Base-by-base conservation (phyloP, 2,329 filamentous ascomycete genomes). In the Cryphonectria naterciae region DNA sequence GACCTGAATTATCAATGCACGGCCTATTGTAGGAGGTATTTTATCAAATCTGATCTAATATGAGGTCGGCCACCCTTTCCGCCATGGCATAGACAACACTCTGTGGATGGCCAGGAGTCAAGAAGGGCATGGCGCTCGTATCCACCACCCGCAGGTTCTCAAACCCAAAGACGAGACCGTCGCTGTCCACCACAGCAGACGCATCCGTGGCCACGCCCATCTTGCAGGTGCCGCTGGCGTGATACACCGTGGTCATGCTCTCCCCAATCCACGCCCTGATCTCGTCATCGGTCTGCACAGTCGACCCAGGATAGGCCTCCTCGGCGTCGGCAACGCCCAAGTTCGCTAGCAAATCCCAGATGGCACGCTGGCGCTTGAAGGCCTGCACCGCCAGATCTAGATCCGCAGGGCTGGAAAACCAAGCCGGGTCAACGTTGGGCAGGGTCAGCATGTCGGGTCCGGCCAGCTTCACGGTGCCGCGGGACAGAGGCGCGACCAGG, bases 31-130 rank as follows among this genome's bases (percentile, higher is more conserved):
- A 25, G 49, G 15, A 0, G 49, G 11, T 13, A 54, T 54, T 54
- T n/a, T 13, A 25, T 54, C 49, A 54, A 10, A 19, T 17, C 28
- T 61, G 56, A 37, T 76, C 73, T 56, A 75, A 37, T 28, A 79
- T 75, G 74, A 78, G 75, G 3, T 69, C 60, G 64, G 81, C 77
- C 8, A 70, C 75, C 76, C 84, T 86, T 75, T 87, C 86, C 5
- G 79, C 85, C 73, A 86, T 77, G 76, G 84, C 85, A 75, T 87
- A 87, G 2, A 87, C 84, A 0, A 82, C 82, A 70, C 84, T 84
- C 74, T 87, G 84, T 52, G 85, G 82, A 11, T 85, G 80, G 10
- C 74, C 83, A 81, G 76, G 84, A 78, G 69, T 82, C 79, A 78
- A 83, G 80, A 85, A 77, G 3, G 85, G 85, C 70, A 86, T 81